Evolutionary conservation across 805 yeast genomes (phyloP).

Genomic region (Ogataea pignaliae): DNA sequence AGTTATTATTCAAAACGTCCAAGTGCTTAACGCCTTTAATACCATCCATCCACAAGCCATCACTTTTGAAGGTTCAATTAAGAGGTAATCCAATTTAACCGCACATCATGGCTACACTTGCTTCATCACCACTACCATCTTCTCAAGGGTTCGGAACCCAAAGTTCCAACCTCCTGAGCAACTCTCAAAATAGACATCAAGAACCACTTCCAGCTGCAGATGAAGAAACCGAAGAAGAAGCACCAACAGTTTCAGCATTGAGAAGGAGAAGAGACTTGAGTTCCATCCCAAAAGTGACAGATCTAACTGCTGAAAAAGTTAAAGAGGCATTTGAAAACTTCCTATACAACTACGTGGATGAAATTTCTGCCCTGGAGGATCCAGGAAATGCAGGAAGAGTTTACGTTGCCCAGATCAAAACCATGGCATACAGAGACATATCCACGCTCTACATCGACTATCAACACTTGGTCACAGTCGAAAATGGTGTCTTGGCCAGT

Average conservation of each 20-base stretch:
- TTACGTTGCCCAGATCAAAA: constrained; percentile 75
- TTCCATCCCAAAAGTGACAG: constrained; percentile 81
- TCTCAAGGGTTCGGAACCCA: constrained; percentile 23
- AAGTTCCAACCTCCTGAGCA: constrained; percentile 25
- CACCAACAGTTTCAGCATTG: constrained; percentile 23
- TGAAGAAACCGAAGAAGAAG: constrained; percentile 25
- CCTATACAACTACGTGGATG: constrained; percentile 58
- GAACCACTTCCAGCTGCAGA: constrained; percentile 12
- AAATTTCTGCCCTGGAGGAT: constrained; percentile 30
- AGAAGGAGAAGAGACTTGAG: constrained; percentile 54
- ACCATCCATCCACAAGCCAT: too few relatives aligned
- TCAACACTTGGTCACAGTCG: constrained; percentile 67
- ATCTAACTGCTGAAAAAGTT: constrained; percentile 90
- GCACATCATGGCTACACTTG: constrained; percentile 18
- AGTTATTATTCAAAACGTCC: too few relatives aligned
- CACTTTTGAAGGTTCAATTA: too few relatives aligned
- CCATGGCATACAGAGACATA: constrained; percentile 71
- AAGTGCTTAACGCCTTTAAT: too few relatives aligned
- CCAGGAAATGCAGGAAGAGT: constrained; percentile 48
- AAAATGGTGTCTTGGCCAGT: constrained; percentile 81
- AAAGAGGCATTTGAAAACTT: constrained; percentile 87
- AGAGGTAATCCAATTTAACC: too few relatives aligned
- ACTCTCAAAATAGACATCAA: constrained; percentile 17
- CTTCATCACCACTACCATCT: constrained; percentile 28
- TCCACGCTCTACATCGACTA: constrained; percentile 83